Percentiles rank a stretch among this genome's conserved stretches.
Evolutionary conservation across 23 red algal species (phyloP).

Genomic region (Gracilaria vermiculophylla): DNA sequence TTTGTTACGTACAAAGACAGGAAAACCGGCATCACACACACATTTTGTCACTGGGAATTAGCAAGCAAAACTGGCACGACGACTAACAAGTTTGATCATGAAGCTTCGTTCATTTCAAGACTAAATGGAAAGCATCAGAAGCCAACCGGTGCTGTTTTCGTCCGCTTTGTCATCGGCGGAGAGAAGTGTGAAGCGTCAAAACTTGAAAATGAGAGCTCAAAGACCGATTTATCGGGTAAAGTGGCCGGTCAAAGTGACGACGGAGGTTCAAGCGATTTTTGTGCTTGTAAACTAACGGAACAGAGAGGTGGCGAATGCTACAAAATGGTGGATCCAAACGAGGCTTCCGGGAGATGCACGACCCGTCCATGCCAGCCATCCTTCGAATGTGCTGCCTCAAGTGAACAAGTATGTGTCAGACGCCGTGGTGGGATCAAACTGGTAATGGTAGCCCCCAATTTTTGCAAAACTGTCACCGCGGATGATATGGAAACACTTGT

Average conservation of each 20-base stretch:
- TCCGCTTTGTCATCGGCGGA: not conserved
- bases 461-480: not conserved
- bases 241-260: not conserved
- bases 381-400: conserved; percentile 4
- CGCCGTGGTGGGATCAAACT: not conserved
- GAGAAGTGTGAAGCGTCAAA: not conserved
- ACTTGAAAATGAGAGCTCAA: not conserved
- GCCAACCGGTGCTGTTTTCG: conserved; percentile 16
- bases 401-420: not conserved
- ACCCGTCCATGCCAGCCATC: not conserved
- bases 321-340: not conserved
- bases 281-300: conserved; percentile 17
- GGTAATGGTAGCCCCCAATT: not conserved
- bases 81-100: not conserved
- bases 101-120: not conserved
- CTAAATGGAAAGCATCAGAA: not conserved
- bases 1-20: not conserved
- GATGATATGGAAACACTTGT: conserved; percentile 1
- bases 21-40: not conserved
- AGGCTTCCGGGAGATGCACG: not conserved
- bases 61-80: not conserved
- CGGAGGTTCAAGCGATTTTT: not conserved
- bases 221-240: not conserved
- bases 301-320: conserved; percentile 2
- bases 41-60: conserved; percentile 14